phyloP scores from a whole-genome alignment of 805 yeast genomes.

The Saccharomycopsis malanga region DNA sequence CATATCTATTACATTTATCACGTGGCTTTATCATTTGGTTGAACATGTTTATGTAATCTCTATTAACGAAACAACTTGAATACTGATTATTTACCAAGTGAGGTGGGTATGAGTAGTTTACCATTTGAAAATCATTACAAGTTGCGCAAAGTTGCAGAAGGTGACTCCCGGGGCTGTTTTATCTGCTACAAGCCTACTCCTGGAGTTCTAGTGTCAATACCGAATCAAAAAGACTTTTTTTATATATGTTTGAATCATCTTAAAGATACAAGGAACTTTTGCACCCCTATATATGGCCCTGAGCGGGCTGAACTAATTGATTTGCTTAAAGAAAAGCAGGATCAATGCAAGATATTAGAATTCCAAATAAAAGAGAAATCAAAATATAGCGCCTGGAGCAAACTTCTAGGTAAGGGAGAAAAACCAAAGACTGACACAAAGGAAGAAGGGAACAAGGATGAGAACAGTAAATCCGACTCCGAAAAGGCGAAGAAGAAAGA shows the following conservation, averaged over 20 bases:
- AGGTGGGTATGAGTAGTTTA: not conserved
- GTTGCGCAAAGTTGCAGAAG: constrained; percentile 36
- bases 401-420: constrained; percentile 2
- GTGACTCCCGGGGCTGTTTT: constrained; percentile 39
- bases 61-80: no score
- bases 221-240: constrained; percentile 37
- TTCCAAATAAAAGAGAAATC: constrained; percentile 15
- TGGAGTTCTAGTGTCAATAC: constrained; percentile 37
- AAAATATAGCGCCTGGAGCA: constrained; percentile 11
- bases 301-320: constrained; percentile 7
- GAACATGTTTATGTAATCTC: no score
- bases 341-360: constrained; percentile 6
- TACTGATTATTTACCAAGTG: no score
- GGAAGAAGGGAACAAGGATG: not conserved
- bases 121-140: constrained; percentile 32
- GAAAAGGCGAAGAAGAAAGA: constrained; percentile 6
- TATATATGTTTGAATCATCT: constrained; percentile 45
- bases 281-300: constrained; percentile 11
- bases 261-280: constrained; percentile 31
- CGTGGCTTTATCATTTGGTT: no score
- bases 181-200: constrained; percentile 45
- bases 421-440: not conserved
- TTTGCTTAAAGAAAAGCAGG: constrained; percentile 9
- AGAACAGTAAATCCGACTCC: not conserved
- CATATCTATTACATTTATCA: no score